Evolutionary conservation across 257 asterid genomes (phyloP), one percentile per base, ranked within the genome.

Genomic region (Penstemon eatonii): DNA sequence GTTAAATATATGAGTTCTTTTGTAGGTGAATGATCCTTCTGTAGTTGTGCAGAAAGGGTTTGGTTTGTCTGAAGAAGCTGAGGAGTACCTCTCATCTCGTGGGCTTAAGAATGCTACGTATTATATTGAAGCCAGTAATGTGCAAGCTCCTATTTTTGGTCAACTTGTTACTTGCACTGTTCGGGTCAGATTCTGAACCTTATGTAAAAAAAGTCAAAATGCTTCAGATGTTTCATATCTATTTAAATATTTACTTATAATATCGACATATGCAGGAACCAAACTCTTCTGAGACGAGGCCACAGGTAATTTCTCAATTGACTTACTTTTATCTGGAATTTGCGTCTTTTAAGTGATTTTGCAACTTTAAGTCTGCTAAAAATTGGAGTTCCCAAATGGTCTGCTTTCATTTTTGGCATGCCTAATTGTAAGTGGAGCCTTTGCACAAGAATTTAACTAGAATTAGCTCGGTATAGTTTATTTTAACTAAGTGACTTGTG

Each of bases 41-140:
- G 46, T 92, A 61, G 80, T 84, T 56, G 91, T 92, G 63, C 86
- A 58, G 57, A 92, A 90, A 84, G 98, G 97, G 60, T 80, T 85
- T 67, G 78, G 83, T 62, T 66, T 92, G 83, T 72, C 92, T 45
- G 83, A 79, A 78, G 86, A 86, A 66, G 85, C 96, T 63, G 97
- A 88, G 86, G 89, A 78, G 37, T 83, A 83, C 72, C 91, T 92
- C 73, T 78, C 96, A 15, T 77, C 89, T 58, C 91, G 77, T 59
- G 98, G 97, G 60, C 93, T 92, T 65, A 86, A 82, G 75, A 88
- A 84, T 81, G 82, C 98, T 8, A 84, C 83, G 47, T 89, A 90
- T 74, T 81, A 89, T 65, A 43, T 92, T 39, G 82, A 79, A 67
- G 79, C 84, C 63, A 51, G 79, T 65, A 83, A 76, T 64, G 81